Evolutionary conservation across 139 green algal genomes (phyloP), one percentile per base, ranked within the genome.

Genomic region (Gonium pectorale): DNA sequence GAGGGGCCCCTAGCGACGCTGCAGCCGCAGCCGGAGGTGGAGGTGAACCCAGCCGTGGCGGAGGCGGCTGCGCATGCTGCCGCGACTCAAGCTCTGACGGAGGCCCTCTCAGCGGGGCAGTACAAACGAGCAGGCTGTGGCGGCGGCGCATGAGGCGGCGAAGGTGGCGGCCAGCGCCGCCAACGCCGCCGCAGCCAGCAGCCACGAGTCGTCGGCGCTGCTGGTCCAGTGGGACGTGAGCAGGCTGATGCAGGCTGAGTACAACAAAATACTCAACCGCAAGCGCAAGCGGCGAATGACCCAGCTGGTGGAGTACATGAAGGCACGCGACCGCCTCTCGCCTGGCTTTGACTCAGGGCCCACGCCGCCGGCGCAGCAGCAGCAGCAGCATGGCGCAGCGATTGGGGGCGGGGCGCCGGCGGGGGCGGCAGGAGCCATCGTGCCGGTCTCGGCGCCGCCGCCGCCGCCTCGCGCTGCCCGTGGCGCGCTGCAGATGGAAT

Each of bases 401-500:
- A 46, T 15, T 37, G 31, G 46, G 13, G 31, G 46, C 31, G 40
- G 54, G 44, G 38, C 29, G 13, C 5, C 33, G 44, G 56, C 56
- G 27, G 56, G 56, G 56, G 19, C 66, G 66, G 33, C 33, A 35
- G 22, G 2, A 29, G 35, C 33, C 26, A 41, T 37, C 19, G 8
- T 13, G 43, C 29, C 38, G 67, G n/a, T n/a, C n/a, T 9, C 52
- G n/a, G 6, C 19, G 59, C 44, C n/a, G 52, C 37, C 52, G 41
- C 22, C 26, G 31, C 64, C 27, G 51, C 52, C 38, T 7, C 51
- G 31, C 33, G 78, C 74, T 33, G 89, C 83, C 11, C 66, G 89
- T 5, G 88, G 85, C 5, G 86, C 84, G 5, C n/a, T 93, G 51
- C 66, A 91, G 70, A 66, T 90, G 74, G 85, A 92, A 81, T 78